Evolutionary conservation across 2,329 filamentous ascomycete species (phyloP).

Genomic region (Diaporthe humulicola): DNA sequence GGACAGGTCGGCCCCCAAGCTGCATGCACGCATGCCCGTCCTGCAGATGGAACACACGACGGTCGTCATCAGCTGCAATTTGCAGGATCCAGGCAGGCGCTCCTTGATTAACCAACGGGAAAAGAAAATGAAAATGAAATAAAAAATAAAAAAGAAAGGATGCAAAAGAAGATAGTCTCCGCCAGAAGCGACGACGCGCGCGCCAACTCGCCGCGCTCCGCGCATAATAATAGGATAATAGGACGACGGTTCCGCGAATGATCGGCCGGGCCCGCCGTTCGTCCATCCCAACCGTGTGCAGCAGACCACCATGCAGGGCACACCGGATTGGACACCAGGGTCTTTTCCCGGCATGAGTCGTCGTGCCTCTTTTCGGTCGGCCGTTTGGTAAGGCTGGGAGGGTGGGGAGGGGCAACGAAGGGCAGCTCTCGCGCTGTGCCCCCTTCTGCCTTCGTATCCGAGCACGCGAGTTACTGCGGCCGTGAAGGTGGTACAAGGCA

Average conservation of each 20-base stretch:
- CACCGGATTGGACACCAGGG: slow-evolving; percentile 1
- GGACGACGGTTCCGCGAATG: slow-evolving; percentile 22
- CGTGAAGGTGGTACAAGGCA: neutral
- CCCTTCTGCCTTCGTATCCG: slow-evolving; percentile 8
- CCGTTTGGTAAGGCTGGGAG: slow-evolving; percentile 22
- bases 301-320: neutral
- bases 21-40: neutral
- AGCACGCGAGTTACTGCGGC: neutral
- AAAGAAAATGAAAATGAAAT: neutral
- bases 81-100: neutral
- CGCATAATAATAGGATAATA: slow-evolving; percentile 17
- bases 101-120: neutral
- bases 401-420: neutral
- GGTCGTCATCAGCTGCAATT: slow-evolving; percentile 11
- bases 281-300: slow-evolving; percentile 7
- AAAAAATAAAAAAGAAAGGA: neutral
- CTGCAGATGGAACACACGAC: slow-evolving; percentile 1
- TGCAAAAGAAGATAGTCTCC: neutral
- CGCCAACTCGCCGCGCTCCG: slow-evolving; percentile 7
- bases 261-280: slow-evolving; percentile 26
- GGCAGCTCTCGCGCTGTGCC: neutral
- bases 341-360: neutral
- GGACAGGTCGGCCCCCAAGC: neutral
- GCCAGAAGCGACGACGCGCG: slow-evolving; percentile 25
- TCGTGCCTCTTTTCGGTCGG: slow-evolving; percentile 16